These are phyloP conservation scores for Xylaria sp. DNA, from an alignment of 2,329 filamentous ascomycete species.

Conservation along the genomic window DNA sequence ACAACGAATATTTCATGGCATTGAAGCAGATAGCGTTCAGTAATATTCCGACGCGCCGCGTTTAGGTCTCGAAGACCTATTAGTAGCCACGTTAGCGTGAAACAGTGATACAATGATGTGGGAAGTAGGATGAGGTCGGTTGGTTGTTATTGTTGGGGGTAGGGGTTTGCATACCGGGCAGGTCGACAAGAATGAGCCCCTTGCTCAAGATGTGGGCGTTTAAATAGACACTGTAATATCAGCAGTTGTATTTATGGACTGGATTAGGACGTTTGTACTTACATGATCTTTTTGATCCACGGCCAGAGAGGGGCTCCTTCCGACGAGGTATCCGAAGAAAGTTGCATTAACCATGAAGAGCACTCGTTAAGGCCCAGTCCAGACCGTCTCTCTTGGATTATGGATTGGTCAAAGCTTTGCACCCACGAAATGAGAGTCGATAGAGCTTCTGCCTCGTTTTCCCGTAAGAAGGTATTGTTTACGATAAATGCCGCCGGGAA, in stretches of 20 bases:
- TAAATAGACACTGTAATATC: slow-evolving; percentile 54
- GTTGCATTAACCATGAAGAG: slow-evolving; percentile 49
- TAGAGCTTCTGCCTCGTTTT: slow-evolving; percentile 36
- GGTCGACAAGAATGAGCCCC: slow-evolving; percentile 60
- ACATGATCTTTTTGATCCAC: slow-evolving; percentile 58
- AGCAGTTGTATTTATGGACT: slow-evolving; percentile 15
- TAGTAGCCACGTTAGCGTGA: background rate
- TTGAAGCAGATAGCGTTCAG: slow-evolving; percentile 57
- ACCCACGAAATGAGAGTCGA: slow-evolving; percentile 44
- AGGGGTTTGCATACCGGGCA: slow-evolving; percentile 54
- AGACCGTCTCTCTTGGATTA: slow-evolving; percentile 14
- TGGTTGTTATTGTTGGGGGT: slow-evolving; percentile 13
- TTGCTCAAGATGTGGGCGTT: slow-evolving; percentile 59
- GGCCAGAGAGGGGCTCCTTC: slow-evolving; percentile 54
- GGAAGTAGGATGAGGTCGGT: background rate
- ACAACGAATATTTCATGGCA: slow-evolving; percentile 62
- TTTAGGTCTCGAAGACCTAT: slow-evolving; percentile 61
- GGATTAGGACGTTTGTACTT: slow-evolving; percentile 12
- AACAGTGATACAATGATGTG: background rate
- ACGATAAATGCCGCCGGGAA: slow-evolving; percentile 46
- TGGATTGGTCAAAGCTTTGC: slow-evolving; percentile 22
- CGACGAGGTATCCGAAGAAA: slow-evolving; percentile 53
- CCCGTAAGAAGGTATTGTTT: slow-evolving; percentile 36
- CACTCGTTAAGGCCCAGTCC: slow-evolving; percentile 46
- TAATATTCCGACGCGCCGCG: slow-evolving; percentile 55